Base-by-base conservation (phyloP, 192 early-diverging fungal genomes). In the Coemansia javaensis region DNA sequence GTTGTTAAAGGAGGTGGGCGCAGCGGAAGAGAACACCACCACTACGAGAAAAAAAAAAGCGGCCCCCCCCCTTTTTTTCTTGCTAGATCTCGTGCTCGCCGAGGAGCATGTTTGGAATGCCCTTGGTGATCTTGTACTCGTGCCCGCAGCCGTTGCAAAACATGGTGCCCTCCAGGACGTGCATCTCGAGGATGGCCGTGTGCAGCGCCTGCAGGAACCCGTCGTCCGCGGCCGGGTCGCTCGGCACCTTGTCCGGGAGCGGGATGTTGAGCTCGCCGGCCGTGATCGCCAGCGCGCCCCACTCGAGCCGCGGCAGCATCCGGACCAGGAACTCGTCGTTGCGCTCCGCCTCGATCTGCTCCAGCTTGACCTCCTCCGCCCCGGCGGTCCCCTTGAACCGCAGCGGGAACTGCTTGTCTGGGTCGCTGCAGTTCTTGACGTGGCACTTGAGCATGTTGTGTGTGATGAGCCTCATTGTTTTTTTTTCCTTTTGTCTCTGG, bases 361-460 rank as follows among this genome's bases (percentile, higher is more conserved):
- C 90, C 14, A 95, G 70, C 51, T 90, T 81, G 12, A 79, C 85
- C 30, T 95, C 84, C n/a, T n/a, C n/a, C n/a, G n/a, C n/a, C n/a
- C n/a, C n/a, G n/a, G n/a, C n/a, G n/a, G n/a, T n/a, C n/a, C n/a
- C n/a, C 51, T 85, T 78, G 59, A 98, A 76, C 33, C 79, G 75
- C 15, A 98, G 81, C n/a, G 96, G 96, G 54, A 89, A 98, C 77
- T 88, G 90, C 63, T 87, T 84, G 52, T 75, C 78, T 0, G 76
- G 76, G 35, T 79, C 59, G n/a, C 80, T 83, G 80, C 96, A 98
- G 74, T 83, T 83, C 71, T 92, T 94, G 63, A 89, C 96, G 62
- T 95, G 90, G 85, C 96, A 98, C 78, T 93, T 90, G 44, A 98
- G 82, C 91, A 98, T 90, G 71, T 98, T 98, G 80, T 98, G 96